Evolutionary conservation across 768 basidiomycete species (phyloP).

Genomic region (Saitozyma sp.): DNA sequence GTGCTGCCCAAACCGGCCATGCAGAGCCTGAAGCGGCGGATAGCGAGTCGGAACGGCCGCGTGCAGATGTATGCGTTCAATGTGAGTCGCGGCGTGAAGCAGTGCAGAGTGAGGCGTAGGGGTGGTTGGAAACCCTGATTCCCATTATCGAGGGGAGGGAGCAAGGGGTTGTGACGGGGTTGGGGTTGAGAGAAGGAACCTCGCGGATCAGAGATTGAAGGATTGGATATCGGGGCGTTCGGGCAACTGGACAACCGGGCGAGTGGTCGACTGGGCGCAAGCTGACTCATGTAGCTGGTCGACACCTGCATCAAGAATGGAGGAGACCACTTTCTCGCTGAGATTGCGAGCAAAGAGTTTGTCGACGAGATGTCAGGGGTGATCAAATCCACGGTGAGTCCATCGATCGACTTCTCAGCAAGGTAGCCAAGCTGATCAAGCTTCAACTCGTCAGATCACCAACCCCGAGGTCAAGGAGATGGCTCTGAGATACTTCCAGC

Average conservation of each 20-base stretch:
- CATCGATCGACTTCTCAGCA: neutral
- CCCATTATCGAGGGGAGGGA: too few species aligned
- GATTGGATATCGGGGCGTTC: too few species aligned
- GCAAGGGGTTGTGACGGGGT: too few species aligned
- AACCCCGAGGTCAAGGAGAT: constrained; percentile 80
- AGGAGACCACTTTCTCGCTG: constrained; percentile 82
- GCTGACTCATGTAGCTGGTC: constrained; percentile 62
- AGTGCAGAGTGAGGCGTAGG: too few species aligned
- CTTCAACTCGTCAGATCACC: constrained; percentile 52
- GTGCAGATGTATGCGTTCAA: constrained; percentile 83
- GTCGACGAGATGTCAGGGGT: constrained; percentile 90
- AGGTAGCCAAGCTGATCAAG: neutral
- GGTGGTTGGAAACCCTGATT: too few species aligned
- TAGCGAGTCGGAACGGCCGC: constrained; percentile 94
- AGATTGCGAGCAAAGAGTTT: constrained; percentile 85
- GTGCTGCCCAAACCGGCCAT: constrained; percentile 81
- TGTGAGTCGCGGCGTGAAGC: constrained; percentile 58
- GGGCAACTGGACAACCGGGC: too few species aligned
- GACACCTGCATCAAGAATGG: constrained; percentile 97
- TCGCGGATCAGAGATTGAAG: too few species aligned
- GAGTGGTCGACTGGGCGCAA: neutral
- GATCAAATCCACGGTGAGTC: constrained; percentile 66
- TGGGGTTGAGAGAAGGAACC: too few species aligned
- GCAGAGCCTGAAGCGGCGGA: constrained; percentile 78
- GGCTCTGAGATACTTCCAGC: constrained; percentile 78